Evolutionary conservation across 169 alveolate species (phyloP).

Genomic region (Theileria equi): DNA sequence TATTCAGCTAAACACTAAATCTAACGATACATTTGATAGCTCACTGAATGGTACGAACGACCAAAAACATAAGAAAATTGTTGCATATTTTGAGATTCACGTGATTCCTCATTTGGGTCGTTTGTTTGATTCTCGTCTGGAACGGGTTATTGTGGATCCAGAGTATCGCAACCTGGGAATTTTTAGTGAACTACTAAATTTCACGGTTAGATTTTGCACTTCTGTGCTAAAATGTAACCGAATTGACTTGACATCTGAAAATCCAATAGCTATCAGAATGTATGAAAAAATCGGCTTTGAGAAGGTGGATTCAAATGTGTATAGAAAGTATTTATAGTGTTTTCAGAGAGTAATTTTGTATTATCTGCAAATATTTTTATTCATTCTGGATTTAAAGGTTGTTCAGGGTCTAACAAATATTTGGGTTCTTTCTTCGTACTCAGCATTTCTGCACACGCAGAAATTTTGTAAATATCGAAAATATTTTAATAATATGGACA

Average conservation of each 20-base stretch:
- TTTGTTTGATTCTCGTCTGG: constrained; percentile 70
- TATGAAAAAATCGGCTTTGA: constrained; percentile 67
- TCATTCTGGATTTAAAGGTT: no score
- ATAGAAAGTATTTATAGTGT: constrained; percentile 38
- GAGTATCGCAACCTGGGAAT: constrained; percentile 64
- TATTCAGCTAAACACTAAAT: background rate
- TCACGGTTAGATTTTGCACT: constrained; percentile 58
- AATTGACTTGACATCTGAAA: constrained; percentile 65
- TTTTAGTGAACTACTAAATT: constrained; percentile 55
- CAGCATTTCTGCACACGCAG: background rate
- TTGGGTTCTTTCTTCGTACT: no score
- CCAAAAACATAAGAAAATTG: constrained; percentile 1
- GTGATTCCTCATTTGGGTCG: constrained; percentile 75
- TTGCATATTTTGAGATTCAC: constrained; percentile 72
- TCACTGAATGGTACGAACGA: background rate
- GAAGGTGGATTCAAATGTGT: constrained; percentile 51
- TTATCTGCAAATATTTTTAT: no score
- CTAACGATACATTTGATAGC: background rate
- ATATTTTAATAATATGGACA: background rate
- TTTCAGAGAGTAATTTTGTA: background rate
- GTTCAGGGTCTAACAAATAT: no score
- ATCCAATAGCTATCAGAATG: constrained; percentile 66
- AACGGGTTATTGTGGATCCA: constrained; percentile 69
- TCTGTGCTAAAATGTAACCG: constrained; percentile 64
- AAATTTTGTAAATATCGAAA: background rate